Percentiles rank a stretch among this genome's conserved stretches.
Evolutionary conservation across 371 early-diverging fungal genomes (phyloP).

Genomic region (Apophysomyces trapeziformis): DNA sequence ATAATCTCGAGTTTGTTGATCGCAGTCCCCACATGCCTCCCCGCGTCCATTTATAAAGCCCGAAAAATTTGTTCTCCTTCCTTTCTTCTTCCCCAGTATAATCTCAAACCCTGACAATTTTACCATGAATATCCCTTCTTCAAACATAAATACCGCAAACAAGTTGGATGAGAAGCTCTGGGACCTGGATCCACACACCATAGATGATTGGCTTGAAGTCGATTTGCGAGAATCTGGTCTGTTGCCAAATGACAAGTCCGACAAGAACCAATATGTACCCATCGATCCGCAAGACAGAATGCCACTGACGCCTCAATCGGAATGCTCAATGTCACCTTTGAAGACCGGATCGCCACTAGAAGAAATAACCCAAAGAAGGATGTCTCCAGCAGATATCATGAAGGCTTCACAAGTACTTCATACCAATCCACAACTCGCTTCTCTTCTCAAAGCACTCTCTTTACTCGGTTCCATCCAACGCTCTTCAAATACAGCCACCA

Average conservation of each 20-base stretch:
- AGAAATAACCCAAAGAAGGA: neutral
- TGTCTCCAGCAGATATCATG: neutral
- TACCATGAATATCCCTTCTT: neutral
- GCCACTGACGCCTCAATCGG: neutral
- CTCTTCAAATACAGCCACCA: neutral
- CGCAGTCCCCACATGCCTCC: neutral
- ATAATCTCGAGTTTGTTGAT: neutral
- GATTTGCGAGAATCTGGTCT: slow-evolving; percentile 35
- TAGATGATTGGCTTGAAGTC: slow-evolving; percentile 44
- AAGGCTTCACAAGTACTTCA: neutral
- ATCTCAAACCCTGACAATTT: neutral
- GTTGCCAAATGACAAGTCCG: slow-evolving; percentile 1
- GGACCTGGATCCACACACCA: slow-evolving; percentile 23
- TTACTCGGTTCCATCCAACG: neutral
- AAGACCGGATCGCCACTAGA: neutral
- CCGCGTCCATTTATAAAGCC: neutral
- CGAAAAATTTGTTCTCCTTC: slow-evolving; percentile 1
- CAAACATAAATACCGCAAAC: neutral
- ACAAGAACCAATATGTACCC: neutral
- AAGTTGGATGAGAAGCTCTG: neutral
- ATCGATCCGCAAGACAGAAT: slow-evolving; percentile 5
- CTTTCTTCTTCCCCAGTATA: neutral
- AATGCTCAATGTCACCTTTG: neutral
- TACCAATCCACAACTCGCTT: neutral
- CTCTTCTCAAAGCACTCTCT: neutral